Evolutionary conservation across 2,329 filamentous ascomycete species (phyloP).

Genomic region (Lojkania enalia): DNA sequence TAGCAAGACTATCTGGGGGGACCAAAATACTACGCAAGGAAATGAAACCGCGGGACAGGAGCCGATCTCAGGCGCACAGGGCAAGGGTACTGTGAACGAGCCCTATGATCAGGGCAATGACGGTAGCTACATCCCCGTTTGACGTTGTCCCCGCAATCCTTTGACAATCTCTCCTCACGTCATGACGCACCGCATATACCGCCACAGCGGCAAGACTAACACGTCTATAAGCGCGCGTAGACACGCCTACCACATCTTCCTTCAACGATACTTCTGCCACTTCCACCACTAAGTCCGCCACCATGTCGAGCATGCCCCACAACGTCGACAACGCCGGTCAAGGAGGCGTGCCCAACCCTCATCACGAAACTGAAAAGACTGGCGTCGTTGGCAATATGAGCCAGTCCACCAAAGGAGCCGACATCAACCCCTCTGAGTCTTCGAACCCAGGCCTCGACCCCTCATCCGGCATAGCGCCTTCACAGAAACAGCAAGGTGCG

Average conservation of each 20-base stretch:
- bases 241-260: background rate
- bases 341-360: conserved; percentile 21
- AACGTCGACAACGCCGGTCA: conserved; percentile 25
- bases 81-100: conserved; percentile 68
- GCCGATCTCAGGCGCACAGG: conserved; percentile 71
- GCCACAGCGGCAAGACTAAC: background rate
- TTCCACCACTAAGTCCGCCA: conserved; percentile 18
- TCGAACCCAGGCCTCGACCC: conserved; percentile 23
- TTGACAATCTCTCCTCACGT: background rate
- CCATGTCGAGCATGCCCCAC: conserved; percentile 16
- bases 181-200: background rate
- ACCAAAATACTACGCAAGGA: conserved; percentile 38
- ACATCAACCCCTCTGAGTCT: conserved; percentile 34
- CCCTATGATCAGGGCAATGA: conserved; percentile 80
- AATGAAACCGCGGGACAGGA: conserved; percentile 56
- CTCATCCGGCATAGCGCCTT: conserved; percentile 19
- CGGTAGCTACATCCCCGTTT: conserved; percentile 47
- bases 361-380: conserved; percentile 32
- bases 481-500: conserved; percentile 42
- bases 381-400: conserved; percentile 31
- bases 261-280: conserved; percentile 12
- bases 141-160: background rate
- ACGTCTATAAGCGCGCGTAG: conserved; percentile 3
- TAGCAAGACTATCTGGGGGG: conserved; percentile 45
- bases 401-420: conserved; percentile 31